Percentiles rank a stretch among this genome's conserved stretches.
These are phyloP conservation scores for Pestalotiopsis sp. DNA, from an alignment of 2,329 filamentous ascomycete genomes.

Conservation along the genomic window DNA sequence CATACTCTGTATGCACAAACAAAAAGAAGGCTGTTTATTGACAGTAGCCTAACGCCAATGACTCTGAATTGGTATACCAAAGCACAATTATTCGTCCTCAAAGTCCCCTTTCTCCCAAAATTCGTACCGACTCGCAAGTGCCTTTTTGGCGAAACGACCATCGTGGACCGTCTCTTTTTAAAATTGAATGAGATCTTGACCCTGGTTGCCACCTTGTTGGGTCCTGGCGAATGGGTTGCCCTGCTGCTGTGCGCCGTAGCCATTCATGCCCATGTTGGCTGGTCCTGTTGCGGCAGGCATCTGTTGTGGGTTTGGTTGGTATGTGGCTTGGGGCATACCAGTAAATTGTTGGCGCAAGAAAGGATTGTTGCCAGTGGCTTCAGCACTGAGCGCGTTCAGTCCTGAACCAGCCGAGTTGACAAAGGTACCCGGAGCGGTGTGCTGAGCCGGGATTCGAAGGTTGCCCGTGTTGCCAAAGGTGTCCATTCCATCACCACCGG, in stretches of 20 bases:
- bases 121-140: neutral
- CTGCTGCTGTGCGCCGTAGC: slow-evolving; percentile 40
- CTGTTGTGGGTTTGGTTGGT: slow-evolving; percentile 41
- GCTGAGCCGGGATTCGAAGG: slow-evolving; percentile 90
- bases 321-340: slow-evolving; percentile 65
- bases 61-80: slow-evolving; percentile 5
- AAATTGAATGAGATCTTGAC: slow-evolving; percentile 65
- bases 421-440: slow-evolving; percentile 94
- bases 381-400: slow-evolving; percentile 64
- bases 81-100: neutral
- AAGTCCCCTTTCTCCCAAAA: neutral
- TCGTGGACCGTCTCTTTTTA: slow-evolving; percentile 31
- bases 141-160: neutral
- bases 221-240: slow-evolving; percentile 57
- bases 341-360: slow-evolving; percentile 86
- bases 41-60: slow-evolving; percentile 6
- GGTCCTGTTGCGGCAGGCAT: slow-evolving; percentile 58
- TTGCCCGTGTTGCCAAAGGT: slow-evolving; percentile 98
- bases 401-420: slow-evolving; percentile 91
- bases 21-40: slow-evolving; percentile 4
- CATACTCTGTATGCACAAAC: neutral
- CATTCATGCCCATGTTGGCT: slow-evolving; percentile 56
- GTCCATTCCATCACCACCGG: slow-evolving; percentile 88
- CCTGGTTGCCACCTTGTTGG: slow-evolving; percentile 47
- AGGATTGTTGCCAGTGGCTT: slow-evolving; percentile 84